A percentile compares a stretch with the other conserved stretches of the same genome.
These are phyloP conservation scores for Apocynum venetum DNA, from an alignment of 257 asterid genomes.

Conservation along the genomic window DNA sequence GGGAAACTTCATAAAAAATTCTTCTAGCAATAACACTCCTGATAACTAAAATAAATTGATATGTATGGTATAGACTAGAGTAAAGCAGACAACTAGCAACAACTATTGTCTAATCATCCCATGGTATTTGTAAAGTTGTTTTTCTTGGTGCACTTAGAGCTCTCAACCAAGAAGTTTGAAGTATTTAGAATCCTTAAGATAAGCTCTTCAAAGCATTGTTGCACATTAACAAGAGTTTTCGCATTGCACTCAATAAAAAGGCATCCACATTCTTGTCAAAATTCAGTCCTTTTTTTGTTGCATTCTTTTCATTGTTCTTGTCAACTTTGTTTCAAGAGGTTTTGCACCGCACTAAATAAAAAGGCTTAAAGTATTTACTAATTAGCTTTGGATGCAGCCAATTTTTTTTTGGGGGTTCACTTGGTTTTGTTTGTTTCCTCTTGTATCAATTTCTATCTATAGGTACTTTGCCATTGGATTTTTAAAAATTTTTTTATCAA, in stretches of 20 bases:
- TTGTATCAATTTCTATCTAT: too few relatives aligned
- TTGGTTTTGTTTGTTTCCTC: too few relatives aligned
- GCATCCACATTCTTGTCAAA: conserved; percentile 17
- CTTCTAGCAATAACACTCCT: neutral
- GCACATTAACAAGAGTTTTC: conserved; percentile 20
- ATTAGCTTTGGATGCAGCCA: too few relatives aligned
- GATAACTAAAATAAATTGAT: neutral
- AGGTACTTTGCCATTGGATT: too few relatives aligned
- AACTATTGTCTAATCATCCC: conserved; percentile 2
- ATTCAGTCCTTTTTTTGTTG: conserved; percentile 16
- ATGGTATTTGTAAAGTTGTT: neutral
- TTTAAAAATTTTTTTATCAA: too few relatives aligned
- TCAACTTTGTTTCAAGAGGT: too few relatives aligned
- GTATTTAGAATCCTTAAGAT: conserved; percentile 12
- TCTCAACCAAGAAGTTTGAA: conserved; percentile 11
- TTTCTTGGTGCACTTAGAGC: conserved; percentile 1
- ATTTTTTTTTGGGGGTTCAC: too few relatives aligned
- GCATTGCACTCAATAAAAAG: conserved; percentile 23
- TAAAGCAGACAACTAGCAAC: neutral
- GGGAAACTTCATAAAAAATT: neutral
- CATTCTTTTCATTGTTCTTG: conserved; percentile 17
- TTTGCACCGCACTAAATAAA: too few relatives aligned
- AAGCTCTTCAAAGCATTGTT: conserved; percentile 21
- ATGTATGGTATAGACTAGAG: neutral
- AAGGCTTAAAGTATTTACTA: too few relatives aligned